Base-by-base conservation (phyloP, 2,329 filamentous ascomycete genomes). In the Drechslera avenae region DNA sequence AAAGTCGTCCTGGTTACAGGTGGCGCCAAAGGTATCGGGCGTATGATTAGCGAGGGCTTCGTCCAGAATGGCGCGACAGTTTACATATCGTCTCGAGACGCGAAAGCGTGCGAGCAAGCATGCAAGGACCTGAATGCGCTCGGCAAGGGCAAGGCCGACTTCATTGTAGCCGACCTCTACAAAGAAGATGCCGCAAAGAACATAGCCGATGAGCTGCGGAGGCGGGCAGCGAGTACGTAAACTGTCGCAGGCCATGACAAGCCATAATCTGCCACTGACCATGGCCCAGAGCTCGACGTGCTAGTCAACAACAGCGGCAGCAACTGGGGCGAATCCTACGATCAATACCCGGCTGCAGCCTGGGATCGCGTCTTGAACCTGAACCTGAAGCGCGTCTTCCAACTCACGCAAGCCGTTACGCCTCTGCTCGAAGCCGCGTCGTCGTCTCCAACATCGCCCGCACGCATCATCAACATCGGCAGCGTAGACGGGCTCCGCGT, bases 31-130 rank as follows among this genome's bases (percentile, higher is more conserved):
- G 85, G 85, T 57, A 83, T 88, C 56, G 86, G 86, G 13, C 82
- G 81, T 52, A 88, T 88, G 85, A 88, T 88, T 56, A 82, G 83
- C 26, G 77, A 84, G 49, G 86, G 84, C 50, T 87, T 86, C 72
- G 78, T 87, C n/a, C 68, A 77, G 49, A 87, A 86, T 71, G 84
- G 85, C 49, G 80, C 79, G 13, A 87, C 82, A 56, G 87, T 90
- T 5, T 90, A 89, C 76, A 86, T 90, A 56, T 85, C 84, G 5
- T 87, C 84, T 5, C 80, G 84, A 18, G 86, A 87, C 26, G 84
- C 83, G 13, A 84, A 83, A 35, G 75, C 78, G 19, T 85, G 85
- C 73, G 76, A 79, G 64, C 77, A 87, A 39, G 83, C 86, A 14
- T 81, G 75, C 26, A 81, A 83, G 1, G 83, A 83, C 37, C 71